These are phyloP conservation scores for Ophiostoma tasmaniense DNA, from an alignment of 2,329 filamentous ascomycete genomes.

Conservation along the genomic window DNA sequence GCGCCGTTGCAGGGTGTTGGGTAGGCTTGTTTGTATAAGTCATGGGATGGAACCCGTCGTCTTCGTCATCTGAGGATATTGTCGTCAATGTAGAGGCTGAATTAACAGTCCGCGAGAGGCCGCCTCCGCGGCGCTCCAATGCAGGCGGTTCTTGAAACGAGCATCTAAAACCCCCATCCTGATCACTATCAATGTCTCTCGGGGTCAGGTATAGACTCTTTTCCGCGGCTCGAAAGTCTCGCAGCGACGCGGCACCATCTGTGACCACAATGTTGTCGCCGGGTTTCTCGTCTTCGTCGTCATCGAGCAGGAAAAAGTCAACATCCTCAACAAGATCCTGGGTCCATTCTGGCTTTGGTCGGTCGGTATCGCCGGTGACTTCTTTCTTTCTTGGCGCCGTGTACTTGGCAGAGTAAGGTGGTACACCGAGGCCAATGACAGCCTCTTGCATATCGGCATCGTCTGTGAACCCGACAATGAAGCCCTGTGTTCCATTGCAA, in stretches of 20 bases:
- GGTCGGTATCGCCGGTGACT: slow-evolving; percentile 15
- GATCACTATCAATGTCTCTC: not conserved
- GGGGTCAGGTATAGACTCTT: not conserved
- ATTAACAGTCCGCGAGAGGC: not conserved
- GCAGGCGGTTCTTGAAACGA: not conserved
- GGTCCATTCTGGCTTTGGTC: slow-evolving; percentile 11
- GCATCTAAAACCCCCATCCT: not conserved
- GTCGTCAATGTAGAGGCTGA: not conserved
- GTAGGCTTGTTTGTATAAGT: not conserved
- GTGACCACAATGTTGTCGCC: not conserved
- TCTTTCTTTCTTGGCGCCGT: slow-evolving; percentile 22
- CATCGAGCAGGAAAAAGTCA: not conserved
- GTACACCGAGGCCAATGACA: not conserved
- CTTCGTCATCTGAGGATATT: not conserved
- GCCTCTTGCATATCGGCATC: not conserved
- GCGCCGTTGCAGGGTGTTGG: not conserved
- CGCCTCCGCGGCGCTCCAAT: not conserved
- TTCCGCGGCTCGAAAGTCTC: not conserved
- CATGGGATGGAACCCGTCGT: not conserved
- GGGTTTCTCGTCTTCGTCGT: not conserved
- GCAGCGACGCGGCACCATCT: not conserved
- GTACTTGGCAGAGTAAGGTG: not conserved
- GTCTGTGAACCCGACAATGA: slow-evolving; percentile 37
- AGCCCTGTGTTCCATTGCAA: slow-evolving; percentile 41
- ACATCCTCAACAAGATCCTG: not conserved